Evolutionary conservation across 768 basidiomycete genomes (phyloP).

Genomic region (Mycena rosella): DNA sequence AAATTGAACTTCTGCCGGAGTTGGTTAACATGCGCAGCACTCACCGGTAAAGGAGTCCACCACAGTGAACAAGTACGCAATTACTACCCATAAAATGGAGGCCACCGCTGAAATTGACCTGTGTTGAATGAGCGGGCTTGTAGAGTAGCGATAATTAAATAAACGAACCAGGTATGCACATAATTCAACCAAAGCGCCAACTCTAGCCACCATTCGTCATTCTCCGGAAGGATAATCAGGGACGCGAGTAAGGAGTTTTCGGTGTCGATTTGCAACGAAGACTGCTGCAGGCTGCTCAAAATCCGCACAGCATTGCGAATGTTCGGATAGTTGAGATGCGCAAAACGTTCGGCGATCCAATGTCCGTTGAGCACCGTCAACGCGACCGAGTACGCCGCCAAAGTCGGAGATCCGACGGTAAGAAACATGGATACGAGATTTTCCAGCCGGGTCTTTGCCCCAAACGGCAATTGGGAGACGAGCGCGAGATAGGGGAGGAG

Average conservation of each 20-base stretch:
- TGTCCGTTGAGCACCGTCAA: slow-evolving; percentile 50
- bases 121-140: background rate
- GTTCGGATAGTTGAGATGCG: slow-evolving; percentile 40
- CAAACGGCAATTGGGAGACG: slow-evolving; percentile 55
- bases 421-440: slow-evolving; percentile 51
- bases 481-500: slow-evolving; percentile 54
- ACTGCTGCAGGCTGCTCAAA: slow-evolving; percentile 50
- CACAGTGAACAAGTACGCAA: slow-evolving; percentile 35
- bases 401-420: slow-evolving; percentile 48
- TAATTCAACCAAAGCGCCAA: slow-evolving; percentile 48
- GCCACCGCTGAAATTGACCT: slow-evolving; percentile 34
- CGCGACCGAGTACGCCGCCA: slow-evolving; percentile 53
- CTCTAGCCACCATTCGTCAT: slow-evolving; percentile 53
- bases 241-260: slow-evolving; percentile 47
- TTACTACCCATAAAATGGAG: slow-evolving; percentile 29
- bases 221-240: slow-evolving; percentile 50
- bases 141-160: background rate
- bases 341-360: slow-evolving; percentile 45
- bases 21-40: background rate
- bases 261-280: slow-evolving; percentile 47
- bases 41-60: slow-evolving; percentile 34
- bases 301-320: slow-evolving; percentile 38
- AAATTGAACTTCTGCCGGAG: background rate
- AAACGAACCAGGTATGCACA: slow-evolving; percentile 50
- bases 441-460: slow-evolving; percentile 44